These are phyloP conservation scores for Amoebophrya sp. DNA, from an alignment of 169 alveolate species.

Conservation along the genomic window DNA sequence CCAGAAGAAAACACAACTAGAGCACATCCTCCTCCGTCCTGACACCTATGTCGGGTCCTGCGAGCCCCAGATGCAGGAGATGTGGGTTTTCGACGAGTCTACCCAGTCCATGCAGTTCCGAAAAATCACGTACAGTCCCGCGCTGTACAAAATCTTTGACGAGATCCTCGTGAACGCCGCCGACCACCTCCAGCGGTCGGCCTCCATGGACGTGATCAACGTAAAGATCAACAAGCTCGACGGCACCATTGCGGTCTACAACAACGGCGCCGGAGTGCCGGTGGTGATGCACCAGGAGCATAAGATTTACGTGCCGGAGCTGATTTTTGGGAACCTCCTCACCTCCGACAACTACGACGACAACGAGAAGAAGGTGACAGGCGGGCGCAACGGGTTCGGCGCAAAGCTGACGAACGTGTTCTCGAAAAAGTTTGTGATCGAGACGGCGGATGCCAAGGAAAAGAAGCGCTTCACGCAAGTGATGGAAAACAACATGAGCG, in stretches of 20 bases:
- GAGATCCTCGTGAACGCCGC: conserved; percentile 99
- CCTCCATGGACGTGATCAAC: conserved; percentile 55
- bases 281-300: conserved; percentile 86
- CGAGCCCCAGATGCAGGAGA: conserved; percentile 68
- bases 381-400: conserved; percentile 98
- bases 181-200: conserved; percentile 46
- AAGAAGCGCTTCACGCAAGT: conserved; percentile 34
- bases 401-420: conserved; percentile 96
- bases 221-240: conserved; percentile 46
- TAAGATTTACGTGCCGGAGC: conserved; percentile 89
- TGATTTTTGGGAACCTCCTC: conserved; percentile 87
- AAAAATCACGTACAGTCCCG: conserved; percentile 82
- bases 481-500: conserved; percentile 32
- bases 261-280: conserved; percentile 84
- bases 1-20: conserved; percentile 86
- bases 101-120: conserved; percentile 59
- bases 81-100: conserved; percentile 87
- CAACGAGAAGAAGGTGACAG: conserved; percentile 88
- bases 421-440: conserved; percentile 82
- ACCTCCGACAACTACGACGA: conserved; percentile 97
- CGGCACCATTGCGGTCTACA: conserved; percentile 52
- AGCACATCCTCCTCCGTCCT: conserved; percentile 94
- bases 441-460: conserved; percentile 77
- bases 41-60: conserved; percentile 94
- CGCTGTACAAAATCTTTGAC: conserved; percentile 91